These are phyloP conservation scores for Dactylellina haptotyla DNA, from an alignment of 2,329 filamentous ascomycete genomes.

Conservation along the genomic window DNA sequence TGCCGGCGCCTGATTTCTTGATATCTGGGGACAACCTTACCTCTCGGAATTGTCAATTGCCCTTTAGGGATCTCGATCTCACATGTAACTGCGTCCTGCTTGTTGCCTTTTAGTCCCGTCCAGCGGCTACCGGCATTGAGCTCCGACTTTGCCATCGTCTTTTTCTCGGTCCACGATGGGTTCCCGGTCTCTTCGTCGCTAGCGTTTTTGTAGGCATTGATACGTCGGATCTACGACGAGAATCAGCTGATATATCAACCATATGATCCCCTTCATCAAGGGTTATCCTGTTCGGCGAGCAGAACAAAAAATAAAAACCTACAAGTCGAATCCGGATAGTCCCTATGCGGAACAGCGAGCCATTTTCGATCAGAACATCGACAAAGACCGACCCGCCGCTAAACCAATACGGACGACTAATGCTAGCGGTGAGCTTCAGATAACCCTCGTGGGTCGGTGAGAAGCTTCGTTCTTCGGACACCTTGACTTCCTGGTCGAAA, in stretches of 20 bases:
- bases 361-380: conserved; percentile 57
- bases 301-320: conserved; percentile 42
- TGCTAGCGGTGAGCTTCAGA: conserved; percentile 56
- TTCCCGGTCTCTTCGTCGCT: conserved; percentile 25
- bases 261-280: conserved; percentile 55
- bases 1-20: background rate
- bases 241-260: conserved; percentile 34
- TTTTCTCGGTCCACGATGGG: conserved; percentile 55
- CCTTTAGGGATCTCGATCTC: conserved; percentile 58
- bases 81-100: conserved; percentile 57
- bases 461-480: conserved; percentile 53
- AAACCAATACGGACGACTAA: conserved; percentile 57
- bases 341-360: conserved; percentile 50
- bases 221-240: conserved; percentile 30
- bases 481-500: conserved; percentile 54
- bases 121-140: conserved; percentile 57
- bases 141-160: conserved; percentile 57
- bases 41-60: conserved; percentile 55
- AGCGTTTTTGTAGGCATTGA: conserved; percentile 26
- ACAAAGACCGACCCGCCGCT: conserved; percentile 57
- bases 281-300: conserved; percentile 50
- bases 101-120: conserved; percentile 55
- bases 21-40: conserved; percentile 15
- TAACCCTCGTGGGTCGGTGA: conserved; percentile 45
- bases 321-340: conserved; percentile 55